Conservation (phyloP, 805 yeast species). For the Ogataea henricii region DNA sequence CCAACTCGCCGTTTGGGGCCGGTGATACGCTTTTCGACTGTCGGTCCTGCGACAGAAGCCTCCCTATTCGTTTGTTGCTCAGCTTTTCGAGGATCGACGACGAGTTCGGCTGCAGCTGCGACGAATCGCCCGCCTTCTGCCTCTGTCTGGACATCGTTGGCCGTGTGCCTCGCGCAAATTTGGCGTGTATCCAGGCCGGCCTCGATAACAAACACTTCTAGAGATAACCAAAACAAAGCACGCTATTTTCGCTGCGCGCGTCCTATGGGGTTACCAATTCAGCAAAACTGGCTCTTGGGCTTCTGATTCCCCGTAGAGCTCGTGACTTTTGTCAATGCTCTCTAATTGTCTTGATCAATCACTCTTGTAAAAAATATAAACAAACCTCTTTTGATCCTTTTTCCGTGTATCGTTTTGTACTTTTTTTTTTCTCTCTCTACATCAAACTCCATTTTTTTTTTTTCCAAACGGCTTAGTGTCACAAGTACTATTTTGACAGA, state of each 20-base stretch:
- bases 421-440: too few relatives aligned
- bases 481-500: slow-evolving; percentile 13
- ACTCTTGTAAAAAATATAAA: slow-evolving; percentile 8
- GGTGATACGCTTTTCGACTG: slow-evolving; percentile 10
- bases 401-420: slow-evolving; percentile 1
- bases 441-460: neutral
- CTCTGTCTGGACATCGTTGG: slow-evolving; percentile 16
- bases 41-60: slow-evolving; percentile 16
- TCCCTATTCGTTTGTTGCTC: slow-evolving; percentile 14
- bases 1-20: slow-evolving; percentile 15
- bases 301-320: neutral
- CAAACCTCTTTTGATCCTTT: slow-evolving; percentile 13
- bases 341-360: neutral
- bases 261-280: neutral
- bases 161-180: slow-evolving; percentile 1
- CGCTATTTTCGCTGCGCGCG: neutral
- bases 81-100: slow-evolving; percentile 16
- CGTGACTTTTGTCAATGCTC: slow-evolving; percentile 3
- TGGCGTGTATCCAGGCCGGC: too few relatives aligned
- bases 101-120: slow-evolving; percentile 16
- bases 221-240: slow-evolving; percentile 4
- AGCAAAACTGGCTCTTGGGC: neutral
- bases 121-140: slow-evolving; percentile 10
- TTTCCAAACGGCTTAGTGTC: slow-evolving; percentile 7
- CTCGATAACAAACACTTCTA: neutral